Base-by-base conservation (phyloP, 2,329 filamentous ascomycete genomes). In the Alternaria sp. region DNA sequence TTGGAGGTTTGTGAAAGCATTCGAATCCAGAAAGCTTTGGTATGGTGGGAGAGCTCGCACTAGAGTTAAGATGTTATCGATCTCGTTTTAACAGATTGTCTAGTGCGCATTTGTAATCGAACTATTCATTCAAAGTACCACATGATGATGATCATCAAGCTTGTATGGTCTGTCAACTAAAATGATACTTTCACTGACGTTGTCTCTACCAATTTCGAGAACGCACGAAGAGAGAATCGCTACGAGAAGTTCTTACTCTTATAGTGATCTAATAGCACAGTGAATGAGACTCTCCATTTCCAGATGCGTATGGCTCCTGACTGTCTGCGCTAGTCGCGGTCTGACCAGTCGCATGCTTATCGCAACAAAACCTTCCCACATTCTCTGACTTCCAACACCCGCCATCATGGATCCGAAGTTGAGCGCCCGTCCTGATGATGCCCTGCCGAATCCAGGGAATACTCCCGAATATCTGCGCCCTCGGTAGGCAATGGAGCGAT, bases 181-280 rank as follows among this genome's bases (percentile, higher is more conserved):
- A 0, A 41, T 3, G 3, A 41, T 41, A 11, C n/a, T 1, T 41
- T 18, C 9, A 41, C 37, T 18, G 8, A 41, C 37, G 0, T 18
- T 41, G 15, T 41, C 8, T 41, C 37, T n/a, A 41, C 15, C 37
- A 10, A 41, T 18, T 5, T 41, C 15, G 37, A 41, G 37, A 41
- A 18, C 18, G 15, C 37, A 41, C 37, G 37, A 41, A 41, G 37
- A 41, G 8, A 10, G n/a, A 5, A n/a, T n/a, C 37, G 15, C 37
- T 11, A 18, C 37, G 15, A 41, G 15, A 10, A 10, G 2, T 10
- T 11, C 9, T 18, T 18, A 10, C 8, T 6, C 9, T 18, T 18
- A 10, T 10, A 0, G n/a, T 18, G 1, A 41, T 1, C 5, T 10
- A 0, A 3, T 18, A 41, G n/a, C n/a, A 18, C 15, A 18, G 37